Evolutionary conservation across 257 asterid species (phyloP).

Genomic region (Primulina tabacum): DNA sequence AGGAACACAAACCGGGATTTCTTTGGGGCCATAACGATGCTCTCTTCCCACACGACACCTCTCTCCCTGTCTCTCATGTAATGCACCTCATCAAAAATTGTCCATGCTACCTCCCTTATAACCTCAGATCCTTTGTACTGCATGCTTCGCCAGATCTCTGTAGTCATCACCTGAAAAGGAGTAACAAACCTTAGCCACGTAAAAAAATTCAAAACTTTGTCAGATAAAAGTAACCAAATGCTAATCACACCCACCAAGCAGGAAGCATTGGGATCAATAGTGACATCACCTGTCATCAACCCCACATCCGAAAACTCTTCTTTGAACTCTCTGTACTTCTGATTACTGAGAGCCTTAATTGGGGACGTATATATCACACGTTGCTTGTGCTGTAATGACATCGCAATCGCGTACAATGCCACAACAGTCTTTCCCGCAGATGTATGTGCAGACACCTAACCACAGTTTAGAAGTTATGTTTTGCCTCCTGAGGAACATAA

Average conservation of each 20-base stretch:
- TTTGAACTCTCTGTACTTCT: constrained; percentile 93
- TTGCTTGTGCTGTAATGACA: constrained; percentile 76
- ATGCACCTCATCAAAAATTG: constrained; percentile 95
- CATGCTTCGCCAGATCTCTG: constrained; percentile 99
- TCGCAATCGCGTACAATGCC: constrained; percentile 86
- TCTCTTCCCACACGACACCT: constrained; percentile 99
- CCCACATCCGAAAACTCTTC: constrained; percentile 99
- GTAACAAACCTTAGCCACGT: constrained; percentile 20
- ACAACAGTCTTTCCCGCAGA: constrained; percentile 98
- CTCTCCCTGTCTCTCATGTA: constrained; percentile 98
- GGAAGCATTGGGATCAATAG: constrained; percentile 92
- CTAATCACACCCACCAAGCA: constrained; percentile 72
- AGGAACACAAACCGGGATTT: constrained; percentile 85
- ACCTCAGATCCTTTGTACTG: constrained; percentile 96
- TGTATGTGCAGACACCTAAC: constrained; percentile 91
- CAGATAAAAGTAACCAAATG: constrained; percentile 16
- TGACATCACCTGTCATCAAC: constrained; percentile 98
- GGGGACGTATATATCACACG: constrained; percentile 96
- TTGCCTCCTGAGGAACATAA: background rate
- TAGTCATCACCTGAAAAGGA: constrained; percentile 85
- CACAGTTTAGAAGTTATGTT: constrained; percentile 18
- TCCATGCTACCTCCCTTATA: constrained; percentile 93
- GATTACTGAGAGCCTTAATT: constrained; percentile 94
- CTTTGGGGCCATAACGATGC: constrained; percentile 93
- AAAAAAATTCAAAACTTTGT: constrained; percentile 8